Evolutionary conservation across 2,329 filamentous ascomycete genomes (phyloP), one percentile per base, ranked within the genome.

Genomic region (Mycosphaerella sp.): DNA sequence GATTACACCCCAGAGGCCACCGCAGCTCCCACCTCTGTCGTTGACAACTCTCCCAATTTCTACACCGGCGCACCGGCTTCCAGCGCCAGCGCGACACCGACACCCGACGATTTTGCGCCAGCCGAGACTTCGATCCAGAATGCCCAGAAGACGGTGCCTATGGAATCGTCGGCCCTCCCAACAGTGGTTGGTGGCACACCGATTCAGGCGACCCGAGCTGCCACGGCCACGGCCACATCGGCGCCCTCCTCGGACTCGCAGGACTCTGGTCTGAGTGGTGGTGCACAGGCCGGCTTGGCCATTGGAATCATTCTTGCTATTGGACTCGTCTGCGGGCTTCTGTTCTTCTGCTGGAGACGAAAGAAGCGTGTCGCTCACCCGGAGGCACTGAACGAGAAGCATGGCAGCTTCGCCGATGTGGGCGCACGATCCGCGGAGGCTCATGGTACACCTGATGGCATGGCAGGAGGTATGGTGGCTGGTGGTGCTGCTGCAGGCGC

Each of bases 281-380:
- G 78, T 53, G 67, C 73, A 57, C 93, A 89, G 71, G 91, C 89
- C 42, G 93, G 93, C 56, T 80, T 96, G 58, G 89, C 86, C 5
- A 84, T 96, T 67, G 91, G 90, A 65, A 82, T 95, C 45, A 72
- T 96, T 32, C 76, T 85, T 6, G 81, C 81, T 46, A 64, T 95
- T 26, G 80, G 85, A 32, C 71, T 85, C 2, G 68, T 93, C 26
- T 81, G 83, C 31, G 74, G 83, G n/a, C 69, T 87, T 36, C 76
- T 87, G 17, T 85, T 89, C 67, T 83, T 95, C 69, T 69, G 89
- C 56, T 80, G 90, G 67, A 84, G 80, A 62, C 82, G 83, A 66
- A 88, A 85, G 76, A 87, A 85, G 78, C 81, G 84, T 69, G 74
- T 79, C 59, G 69, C 74, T 32, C 58, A 66, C 57, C 73, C 80